Evolutionary conservation across 139 green algal species (phyloP), one percentile per base, ranked within the genome.

Genomic region (Chlamydomonas asymmetrica): DNA sequence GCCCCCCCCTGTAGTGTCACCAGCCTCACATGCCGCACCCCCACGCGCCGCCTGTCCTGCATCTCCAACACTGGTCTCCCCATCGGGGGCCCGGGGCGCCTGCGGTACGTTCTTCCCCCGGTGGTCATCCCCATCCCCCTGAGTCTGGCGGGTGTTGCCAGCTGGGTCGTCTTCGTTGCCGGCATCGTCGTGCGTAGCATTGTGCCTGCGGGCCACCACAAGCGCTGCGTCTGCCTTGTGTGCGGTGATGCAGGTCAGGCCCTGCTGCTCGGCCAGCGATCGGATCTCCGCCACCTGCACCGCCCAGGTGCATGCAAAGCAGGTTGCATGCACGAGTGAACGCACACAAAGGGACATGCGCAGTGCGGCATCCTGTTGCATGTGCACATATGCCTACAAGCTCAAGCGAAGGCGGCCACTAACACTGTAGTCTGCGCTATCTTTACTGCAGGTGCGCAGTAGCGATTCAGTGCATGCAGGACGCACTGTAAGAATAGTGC

Each of bases 201-300:
- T 35, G 52, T 27, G 25, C 25, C 52, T 52, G 18, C 63, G 29
- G 38, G 40, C 39, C 34, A 78, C 71, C 41, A 63, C 49, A 40
- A 81, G 73, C 18, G 79, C 93, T 7, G 92, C 86, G 73, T 98
- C 93, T 80, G 91, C 91, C 35, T 91, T 92, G 72, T 86, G 86
- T 2, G 91, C 89, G 22, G 72, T 70, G 25, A 98, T 81, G 80
- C 81, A 89, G 9, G 49, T 84, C 38, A 92, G 71, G 6, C 91
- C 86, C 65, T 95, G 79, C 85, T 97, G 89, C 45, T 81, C 56
- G 3, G 92, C 91, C 35, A 97, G 78, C 0, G 72, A 63, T 45
- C 38, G 59, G 0, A 92, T 75, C 57, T 84, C 74, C 18, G 63
- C 57, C 13, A 75, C 83, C 82, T 88, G 76, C 25, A 56, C 37